Evolutionary conservation across 2,329 filamentous ascomycete genomes (phyloP), one percentile per base, ranked within the genome.

Genomic region (Daldinia sp.): DNA sequence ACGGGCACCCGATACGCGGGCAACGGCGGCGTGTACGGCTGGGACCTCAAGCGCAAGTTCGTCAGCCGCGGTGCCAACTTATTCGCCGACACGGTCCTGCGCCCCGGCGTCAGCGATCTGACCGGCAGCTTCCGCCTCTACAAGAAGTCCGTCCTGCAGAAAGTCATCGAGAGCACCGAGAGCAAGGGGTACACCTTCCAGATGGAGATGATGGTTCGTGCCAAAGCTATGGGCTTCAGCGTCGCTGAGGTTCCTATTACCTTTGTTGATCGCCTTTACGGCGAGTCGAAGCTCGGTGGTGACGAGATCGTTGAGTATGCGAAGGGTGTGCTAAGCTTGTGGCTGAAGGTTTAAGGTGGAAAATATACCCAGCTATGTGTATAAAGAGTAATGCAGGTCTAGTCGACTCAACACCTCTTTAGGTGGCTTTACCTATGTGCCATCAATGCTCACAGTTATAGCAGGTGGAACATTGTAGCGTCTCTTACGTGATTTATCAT

Each of bases 141-240:
- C 82, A 98, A 97, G 90, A 94, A 92, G 83, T 84, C 86, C 67
- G 93, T 97, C 69, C 82, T 99, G 77, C 89, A 97, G 81, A 94
- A 93, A 85, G 93, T 97, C 65, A 98, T 99, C 76, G 85, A 87
- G 77, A 93, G 88, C 81, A 98, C 94, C 7, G 92, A 98, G 86
- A 96, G 93, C 79, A 97, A 98, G 84, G 96, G 96, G 2, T 99
- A 98, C 81, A 95, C 92, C 44, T 99, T 99, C 86, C 96, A 99
- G 89, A 99, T 99, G 96, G 95, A 98, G 87, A 92, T 99, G 90
- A 98, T 98, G 91, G 95, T 98, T 7, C 88, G 94, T 69, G 96
- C 96, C 37, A 98, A 98, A 88, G 93, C 92, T 15, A 94, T 98
- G 93, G 95, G 96, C 0, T 97, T 89, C 84, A 92, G 90, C 41